Evolutionary conservation across 2,329 filamentous ascomycete genomes (phyloP).

Genomic region (Zasmidium citrigriseum): DNA sequence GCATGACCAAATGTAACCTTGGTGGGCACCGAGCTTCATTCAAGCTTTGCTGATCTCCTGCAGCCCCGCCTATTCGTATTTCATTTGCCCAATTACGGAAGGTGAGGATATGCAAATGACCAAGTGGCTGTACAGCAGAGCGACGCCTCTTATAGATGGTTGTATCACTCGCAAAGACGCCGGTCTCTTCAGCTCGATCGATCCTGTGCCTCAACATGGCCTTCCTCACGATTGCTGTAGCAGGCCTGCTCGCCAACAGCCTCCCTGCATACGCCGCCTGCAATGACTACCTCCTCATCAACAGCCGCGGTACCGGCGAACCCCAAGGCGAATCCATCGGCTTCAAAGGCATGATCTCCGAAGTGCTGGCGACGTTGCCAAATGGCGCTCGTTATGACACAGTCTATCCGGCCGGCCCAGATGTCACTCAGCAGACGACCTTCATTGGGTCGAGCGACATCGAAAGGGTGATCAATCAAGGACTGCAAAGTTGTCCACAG

Average conservation of each 20-base stretch:
- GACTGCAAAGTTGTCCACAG: slow-evolving; percentile 6
- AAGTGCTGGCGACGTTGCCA: slow-evolving; percentile 1
- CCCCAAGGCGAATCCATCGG: slow-evolving; percentile 9
- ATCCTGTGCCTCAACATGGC: too few relatives aligned
- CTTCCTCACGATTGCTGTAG: background rate
- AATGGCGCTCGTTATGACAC: slow-evolving; percentile 10
- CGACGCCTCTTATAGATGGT: too few relatives aligned
- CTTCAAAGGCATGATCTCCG: slow-evolving; percentile 12
- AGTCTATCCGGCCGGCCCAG: slow-evolving; percentile 9
- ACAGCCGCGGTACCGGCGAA: slow-evolving; percentile 7
- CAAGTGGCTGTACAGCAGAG: too few relatives aligned
- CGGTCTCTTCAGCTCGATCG: too few relatives aligned
- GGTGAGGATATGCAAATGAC: too few relatives aligned
- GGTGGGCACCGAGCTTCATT: background rate
- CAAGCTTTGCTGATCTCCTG: background rate
- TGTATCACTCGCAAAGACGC: too few relatives aligned
- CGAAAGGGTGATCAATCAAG: slow-evolving; percentile 2
- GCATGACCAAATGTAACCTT: too few relatives aligned
- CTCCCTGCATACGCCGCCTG: background rate
- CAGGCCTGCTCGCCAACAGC: background rate
- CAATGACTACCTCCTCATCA: slow-evolving; percentile 11
- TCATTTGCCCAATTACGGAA: too few relatives aligned
- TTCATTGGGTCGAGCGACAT: slow-evolving; percentile 5
- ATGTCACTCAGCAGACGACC: slow-evolving; percentile 1
- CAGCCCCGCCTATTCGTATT: background rate